Percentiles rank a stretch among this genome's conserved stretches.
These are phyloP conservation scores for Olyra latifolia DNA, from an alignment of 176 grass and related monocot species.

Conservation along the genomic window DNA sequence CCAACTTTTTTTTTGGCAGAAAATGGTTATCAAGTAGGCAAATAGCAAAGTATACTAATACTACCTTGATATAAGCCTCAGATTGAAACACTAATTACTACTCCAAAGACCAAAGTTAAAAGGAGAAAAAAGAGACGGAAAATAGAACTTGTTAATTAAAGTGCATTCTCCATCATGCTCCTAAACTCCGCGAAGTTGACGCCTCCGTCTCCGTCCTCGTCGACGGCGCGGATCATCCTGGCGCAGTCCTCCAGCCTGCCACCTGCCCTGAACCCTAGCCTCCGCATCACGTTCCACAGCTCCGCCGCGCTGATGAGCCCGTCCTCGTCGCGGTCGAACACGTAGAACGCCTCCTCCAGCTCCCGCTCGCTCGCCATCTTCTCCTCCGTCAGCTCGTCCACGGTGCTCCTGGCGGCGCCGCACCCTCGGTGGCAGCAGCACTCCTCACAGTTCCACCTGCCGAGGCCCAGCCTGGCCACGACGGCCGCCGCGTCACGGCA, in stretches of 20 bases:
- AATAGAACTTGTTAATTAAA: background rate
- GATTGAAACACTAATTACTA: too few relatives aligned
- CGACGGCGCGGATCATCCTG: constrained; percentile 31
- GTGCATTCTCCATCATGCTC: constrained; percentile 41
- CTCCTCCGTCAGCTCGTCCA: background rate
- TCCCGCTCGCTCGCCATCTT: constrained; percentile 21
- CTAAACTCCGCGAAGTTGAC: constrained; percentile 45
- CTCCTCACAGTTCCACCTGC: background rate
- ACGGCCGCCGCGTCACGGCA: background rate
- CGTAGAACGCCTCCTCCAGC: constrained; percentile 39
- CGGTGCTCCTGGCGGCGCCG: background rate
- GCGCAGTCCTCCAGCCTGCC: constrained; percentile 27
- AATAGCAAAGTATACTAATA: too few relatives aligned
- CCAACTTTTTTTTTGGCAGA: too few relatives aligned
- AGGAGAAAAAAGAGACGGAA: background rate
- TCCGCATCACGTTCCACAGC: constrained; percentile 41
- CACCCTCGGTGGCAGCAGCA: background rate
- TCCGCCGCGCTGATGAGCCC: constrained; percentile 40
- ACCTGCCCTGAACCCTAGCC: constrained; percentile 35
- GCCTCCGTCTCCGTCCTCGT: constrained; percentile 35
- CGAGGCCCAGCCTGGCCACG: constrained; percentile 1
- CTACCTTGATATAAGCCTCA: too few relatives aligned
- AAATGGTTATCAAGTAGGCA: too few relatives aligned
- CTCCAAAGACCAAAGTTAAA: background rate
- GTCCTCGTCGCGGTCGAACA: constrained; percentile 50